Conservation (phyloP, 371 early-diverging fungal species). For the Rhizomucor miehei region DNA sequence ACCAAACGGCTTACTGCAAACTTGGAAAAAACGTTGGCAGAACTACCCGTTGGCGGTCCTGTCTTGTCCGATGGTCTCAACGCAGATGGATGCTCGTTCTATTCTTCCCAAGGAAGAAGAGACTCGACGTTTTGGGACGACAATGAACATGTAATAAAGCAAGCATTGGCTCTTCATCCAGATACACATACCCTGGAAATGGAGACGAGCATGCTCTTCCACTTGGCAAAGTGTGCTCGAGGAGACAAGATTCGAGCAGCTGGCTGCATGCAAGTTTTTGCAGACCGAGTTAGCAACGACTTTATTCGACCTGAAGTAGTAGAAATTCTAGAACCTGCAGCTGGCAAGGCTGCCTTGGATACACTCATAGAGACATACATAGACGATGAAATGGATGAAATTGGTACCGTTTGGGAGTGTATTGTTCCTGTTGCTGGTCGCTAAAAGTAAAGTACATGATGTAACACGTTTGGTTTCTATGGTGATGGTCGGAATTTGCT, state of each 20-base stretch:
- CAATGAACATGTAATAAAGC: constrained; percentile 64
- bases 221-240: constrained; percentile 65
- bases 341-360: constrained; percentile 75
- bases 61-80: constrained; percentile 74
- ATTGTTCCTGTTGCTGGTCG: background rate
- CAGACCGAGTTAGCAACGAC: constrained; percentile 68
- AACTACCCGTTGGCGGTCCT: constrained; percentile 35
- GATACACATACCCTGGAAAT: constrained; percentile 80
- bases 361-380: constrained; percentile 56
- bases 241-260: constrained; percentile 67
- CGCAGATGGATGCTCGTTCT: constrained; percentile 89
- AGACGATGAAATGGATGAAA: constrained; percentile 41
- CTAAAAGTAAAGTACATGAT: too few species aligned
- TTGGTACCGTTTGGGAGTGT: constrained; percentile 68
- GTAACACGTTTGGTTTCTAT: too few species aligned
- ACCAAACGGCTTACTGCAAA: constrained; percentile 39
- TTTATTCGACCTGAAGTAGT: constrained; percentile 74
- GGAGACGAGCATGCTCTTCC: constrained; percentile 89
- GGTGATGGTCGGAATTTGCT: too few species aligned
- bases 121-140: constrained; percentile 79
- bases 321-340: constrained; percentile 55
- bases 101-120: constrained; percentile 83
- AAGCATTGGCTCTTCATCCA: constrained; percentile 53
- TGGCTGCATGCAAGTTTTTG: constrained; percentile 86
- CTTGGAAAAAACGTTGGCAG: constrained; percentile 28